These are phyloP conservation scores for Mortierella sp. DNA, from an alignment of 371 early-diverging fungal species.

Conservation along the genomic window DNA sequence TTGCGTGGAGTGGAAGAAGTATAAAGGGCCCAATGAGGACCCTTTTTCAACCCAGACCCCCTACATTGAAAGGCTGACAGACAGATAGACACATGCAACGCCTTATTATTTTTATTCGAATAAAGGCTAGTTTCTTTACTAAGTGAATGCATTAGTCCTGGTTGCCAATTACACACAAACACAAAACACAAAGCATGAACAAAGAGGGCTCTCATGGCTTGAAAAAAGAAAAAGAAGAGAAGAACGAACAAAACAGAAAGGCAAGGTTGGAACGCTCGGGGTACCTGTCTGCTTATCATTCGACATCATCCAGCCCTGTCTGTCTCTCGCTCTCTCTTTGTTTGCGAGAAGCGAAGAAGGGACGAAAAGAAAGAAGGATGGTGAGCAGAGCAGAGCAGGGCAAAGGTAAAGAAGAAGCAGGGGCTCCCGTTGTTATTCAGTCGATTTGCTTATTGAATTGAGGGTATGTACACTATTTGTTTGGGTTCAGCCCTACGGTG, in stretches of 20 bases:
- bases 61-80: not conserved
- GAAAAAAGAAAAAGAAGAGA: not conserved
- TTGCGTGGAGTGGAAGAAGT: not conserved
- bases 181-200: not conserved
- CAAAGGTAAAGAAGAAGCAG: not conserved
- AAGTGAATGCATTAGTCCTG: not conserved
- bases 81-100: not conserved
- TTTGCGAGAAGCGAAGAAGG: not conserved
- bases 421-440: not conserved
- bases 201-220: constrained; percentile 1
- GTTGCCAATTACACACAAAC: not conserved
- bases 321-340: not conserved
- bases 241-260: not conserved
- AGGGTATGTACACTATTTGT: not conserved
- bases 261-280: constrained; percentile 4
- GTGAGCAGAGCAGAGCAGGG: not conserved
- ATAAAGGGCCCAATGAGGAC: not conserved
- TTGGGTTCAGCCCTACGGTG: not conserved
- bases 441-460: not conserved
- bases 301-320: not conserved
- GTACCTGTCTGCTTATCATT: not conserved
- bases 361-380: not conserved
- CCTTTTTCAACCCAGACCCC: not conserved
- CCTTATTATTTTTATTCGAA: not conserved
- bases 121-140: not conserved